Base-by-base conservation (phyloP, 169 alveolate species). In the Plasmodium coatneyi region DNA sequence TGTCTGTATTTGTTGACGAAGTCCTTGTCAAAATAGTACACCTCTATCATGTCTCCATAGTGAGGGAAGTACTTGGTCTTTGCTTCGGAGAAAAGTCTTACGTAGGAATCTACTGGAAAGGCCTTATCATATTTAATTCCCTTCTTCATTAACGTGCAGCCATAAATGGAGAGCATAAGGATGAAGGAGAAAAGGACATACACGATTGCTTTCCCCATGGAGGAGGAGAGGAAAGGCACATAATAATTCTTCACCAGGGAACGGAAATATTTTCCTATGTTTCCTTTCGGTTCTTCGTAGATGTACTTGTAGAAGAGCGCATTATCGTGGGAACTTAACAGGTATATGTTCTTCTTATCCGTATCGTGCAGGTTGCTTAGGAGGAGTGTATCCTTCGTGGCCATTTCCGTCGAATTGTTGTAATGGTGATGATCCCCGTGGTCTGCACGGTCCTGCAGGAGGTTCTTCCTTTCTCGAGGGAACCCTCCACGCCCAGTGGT, bases 281-380 rank as follows among this genome's bases (percentile, higher is more conserved):
- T 87, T 22, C 93, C 93, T 60, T 87, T 87, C 16, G 93, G 93
- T 16, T 87, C 93, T 87, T 87, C 81, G 81, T 87, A 87, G 14
- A 87, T 87, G 79, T 87, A 87, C 49, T 87, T 87, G 81, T 87
- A 87, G 71, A 87, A 87, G 46, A 87, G 71, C 16, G 71, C 89
- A 87, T 87, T 87, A 22, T 87, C 93, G 49, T 87, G 93, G 12
- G 93, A 78, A 28, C 89, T 87, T 25, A 87, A 36, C 36, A 87
- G 16, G 32, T 87, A 87, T 3, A 87, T 66, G 25, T 87, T 87
- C 79, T 87, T 78, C 7, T 83, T 83, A 19, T 74, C 78, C 9
- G 16, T 12, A n/a, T 34, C 92, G 60, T 71, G 74, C 9, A 84
- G 56, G 39, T 49, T 72, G 2, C 19, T 72, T 2, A 43, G 22